Percentiles rank a stretch among this genome's conserved stretches.
Conservation (phyloP, 2,329 filamentous ascomycete species). For the Cytospora schulzeri region DNA sequence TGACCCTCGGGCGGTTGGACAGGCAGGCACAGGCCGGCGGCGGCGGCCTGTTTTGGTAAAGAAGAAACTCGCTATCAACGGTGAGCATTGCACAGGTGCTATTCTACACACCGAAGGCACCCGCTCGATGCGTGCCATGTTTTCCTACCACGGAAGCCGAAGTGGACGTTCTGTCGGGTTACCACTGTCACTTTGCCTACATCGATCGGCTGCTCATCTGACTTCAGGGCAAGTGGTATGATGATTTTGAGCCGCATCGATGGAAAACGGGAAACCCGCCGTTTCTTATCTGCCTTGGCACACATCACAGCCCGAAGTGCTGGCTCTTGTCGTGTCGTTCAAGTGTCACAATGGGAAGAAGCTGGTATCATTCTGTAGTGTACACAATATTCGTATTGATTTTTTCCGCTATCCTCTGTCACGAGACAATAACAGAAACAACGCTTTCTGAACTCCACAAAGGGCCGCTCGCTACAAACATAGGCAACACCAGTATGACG, state of each 20-base stretch:
- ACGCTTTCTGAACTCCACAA: neutral
- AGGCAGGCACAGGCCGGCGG: no score
- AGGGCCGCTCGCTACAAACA: neutral
- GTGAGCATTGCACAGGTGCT: slow-evolving; percentile 43
- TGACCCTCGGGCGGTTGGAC: slow-evolving; percentile 43
- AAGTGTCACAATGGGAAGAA: neutral
- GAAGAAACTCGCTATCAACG: slow-evolving; percentile 44
- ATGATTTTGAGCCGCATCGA: neutral
- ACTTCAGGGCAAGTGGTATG: slow-evolving; percentile 31
- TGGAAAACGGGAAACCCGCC: slow-evolving; percentile 30
- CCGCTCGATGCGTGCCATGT: slow-evolving; percentile 33
- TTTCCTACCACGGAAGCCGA: slow-evolving; percentile 35
- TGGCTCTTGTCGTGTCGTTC: neutral
- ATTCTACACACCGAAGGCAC: slow-evolving; percentile 39
- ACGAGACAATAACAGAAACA: neutral
- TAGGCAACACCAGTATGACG: neutral
- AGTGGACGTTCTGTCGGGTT: neutral
- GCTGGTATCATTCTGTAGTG: neutral
- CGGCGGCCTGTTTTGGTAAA: no score
- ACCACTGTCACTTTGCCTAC: neutral
- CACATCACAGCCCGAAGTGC: slow-evolving; percentile 41
- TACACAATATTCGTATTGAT: neutral
- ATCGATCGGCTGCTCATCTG: neutral
- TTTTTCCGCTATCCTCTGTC: neutral
- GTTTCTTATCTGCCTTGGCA: slow-evolving; percentile 49